A percentile compares a stretch with the other conserved stretches of the same genome.
phyloP scores from a whole-genome alignment of 352 stramenopile genomes.

The Pythium aristosporum region DNA sequence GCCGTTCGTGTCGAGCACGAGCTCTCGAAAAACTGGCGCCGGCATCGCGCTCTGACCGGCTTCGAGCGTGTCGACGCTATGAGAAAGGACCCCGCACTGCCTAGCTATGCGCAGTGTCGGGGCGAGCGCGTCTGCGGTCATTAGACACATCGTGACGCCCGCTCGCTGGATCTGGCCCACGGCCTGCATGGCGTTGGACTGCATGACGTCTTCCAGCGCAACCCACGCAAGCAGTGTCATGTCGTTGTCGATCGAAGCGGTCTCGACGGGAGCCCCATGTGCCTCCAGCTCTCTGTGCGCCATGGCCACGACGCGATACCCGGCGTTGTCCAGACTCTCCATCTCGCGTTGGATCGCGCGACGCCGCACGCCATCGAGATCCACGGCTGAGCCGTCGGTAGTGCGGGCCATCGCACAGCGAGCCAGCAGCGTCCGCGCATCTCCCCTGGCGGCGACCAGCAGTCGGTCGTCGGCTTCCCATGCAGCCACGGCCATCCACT shows the following conservation, averaged over 20 bases:
- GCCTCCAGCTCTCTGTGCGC: constrained; percentile 30
- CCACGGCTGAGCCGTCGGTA: constrained; percentile 1
- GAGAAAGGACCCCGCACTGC: constrained; percentile 84
- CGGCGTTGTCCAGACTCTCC: constrained; percentile 65
- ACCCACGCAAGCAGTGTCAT: constrained; percentile 72
- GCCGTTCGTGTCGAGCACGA: constrained; percentile 44
- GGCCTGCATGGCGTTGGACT: constrained; percentile 81
- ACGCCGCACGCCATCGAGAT: constrained; percentile 2
- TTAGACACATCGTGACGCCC: constrained; percentile 90
- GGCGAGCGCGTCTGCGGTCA: constrained; percentile 88
- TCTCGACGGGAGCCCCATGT: constrained; percentile 4
- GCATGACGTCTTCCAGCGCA: constrained; percentile 91
- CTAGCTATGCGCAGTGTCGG: constrained; percentile 86
- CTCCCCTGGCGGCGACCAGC: constrained; percentile 41
- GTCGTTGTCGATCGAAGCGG: constrained; percentile 31
- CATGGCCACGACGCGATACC: constrained; percentile 73
- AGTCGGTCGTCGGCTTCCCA: constrained; percentile 18
- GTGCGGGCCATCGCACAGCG: constrained; percentile 32
- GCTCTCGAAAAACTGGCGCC: constrained; percentile 48
- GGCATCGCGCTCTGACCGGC: constrained; percentile 29
- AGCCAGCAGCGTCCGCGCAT: constrained; percentile 49
- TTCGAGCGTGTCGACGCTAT: constrained; percentile 20
- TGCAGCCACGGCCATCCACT: constrained; percentile 91
- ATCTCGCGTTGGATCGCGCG: constrained; percentile 22
- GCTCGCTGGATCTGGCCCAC: constrained; percentile 87